Percentiles rank a stretch among this genome's conserved stretches.
phyloP scores from a whole-genome alignment of 495 filamentous ascomycete genomes.

The Letharia columbiana region DNA sequence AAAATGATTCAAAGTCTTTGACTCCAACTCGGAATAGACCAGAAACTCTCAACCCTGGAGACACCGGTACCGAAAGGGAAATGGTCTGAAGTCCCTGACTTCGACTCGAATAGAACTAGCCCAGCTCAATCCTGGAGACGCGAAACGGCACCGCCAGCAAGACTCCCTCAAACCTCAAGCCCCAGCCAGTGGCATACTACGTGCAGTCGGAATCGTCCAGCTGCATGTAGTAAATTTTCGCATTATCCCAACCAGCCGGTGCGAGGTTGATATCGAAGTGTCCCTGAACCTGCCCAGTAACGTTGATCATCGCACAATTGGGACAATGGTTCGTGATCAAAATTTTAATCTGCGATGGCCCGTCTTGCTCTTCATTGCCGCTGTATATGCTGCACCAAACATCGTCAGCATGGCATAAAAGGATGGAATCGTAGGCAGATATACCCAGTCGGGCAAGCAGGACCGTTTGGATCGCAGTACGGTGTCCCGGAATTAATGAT shows the following conservation, averaged over 20 bases:
- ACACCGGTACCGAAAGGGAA: too few relatives aligned
- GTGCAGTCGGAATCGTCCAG: constrained; percentile 8
- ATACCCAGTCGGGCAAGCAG: not conserved
- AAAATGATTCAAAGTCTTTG: not conserved
- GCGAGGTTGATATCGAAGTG: constrained; percentile 20
- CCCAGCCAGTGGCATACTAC: not conserved
- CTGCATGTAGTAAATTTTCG: constrained; percentile 19
- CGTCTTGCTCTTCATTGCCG: constrained; percentile 4
- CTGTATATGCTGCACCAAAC: not conserved
- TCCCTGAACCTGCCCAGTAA: constrained; percentile 1
- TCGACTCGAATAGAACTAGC: not conserved
- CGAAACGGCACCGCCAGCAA: not conserved
- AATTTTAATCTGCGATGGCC: constrained; percentile 17
- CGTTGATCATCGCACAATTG: constrained; percentile 9
- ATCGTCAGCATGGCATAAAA: not conserved
- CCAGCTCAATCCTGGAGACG: not conserved
- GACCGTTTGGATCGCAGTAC: constrained; percentile 15
- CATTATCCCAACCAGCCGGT: constrained; percentile 16
- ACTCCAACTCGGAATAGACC: not conserved
- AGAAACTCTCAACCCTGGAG: not conserved
- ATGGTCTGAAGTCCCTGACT: not conserved
- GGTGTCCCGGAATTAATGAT: constrained; percentile 17
- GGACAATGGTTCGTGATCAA: constrained; percentile 21
- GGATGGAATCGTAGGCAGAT: not conserved
- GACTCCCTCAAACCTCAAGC: not conserved